Base-by-base conservation (phyloP, 129 eudicot species). In the Pittosporum tobira region DNA sequence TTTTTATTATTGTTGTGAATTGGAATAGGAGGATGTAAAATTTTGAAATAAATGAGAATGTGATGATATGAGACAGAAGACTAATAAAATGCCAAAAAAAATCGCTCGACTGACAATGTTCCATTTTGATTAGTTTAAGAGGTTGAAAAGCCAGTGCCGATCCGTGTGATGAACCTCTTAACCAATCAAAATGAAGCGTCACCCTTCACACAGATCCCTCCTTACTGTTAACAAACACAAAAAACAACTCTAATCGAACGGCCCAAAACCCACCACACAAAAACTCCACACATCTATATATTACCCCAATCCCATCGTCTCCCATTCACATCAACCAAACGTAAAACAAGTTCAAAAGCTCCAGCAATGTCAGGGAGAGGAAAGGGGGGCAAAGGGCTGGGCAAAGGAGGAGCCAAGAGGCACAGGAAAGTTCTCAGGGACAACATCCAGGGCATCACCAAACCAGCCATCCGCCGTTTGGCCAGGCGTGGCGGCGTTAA, bases 401-500 rank as follows among this genome's bases (percentile, higher is more conserved):
- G 71, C 0, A 72, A 72, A 49, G 77, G 77, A 11, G 77, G 71
- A 29, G 76, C 76, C 2, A 71, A 71, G 51, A 58, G 76, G 1
- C 76, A 71, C 18, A 36, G 76, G 30, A 71, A 71, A 27, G 76
- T 71, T 20, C 76, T 71, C 31, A 58, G 76, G 9, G 76, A 71
- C n/a, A 71, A 71, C 48, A 71, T 71, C 26, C 76, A 71, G 61
- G 76, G 75, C 3, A 69, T 69, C 62, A 69, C 74, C 56, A 72
- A 72, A 66, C 77, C 77, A 2, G 77, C 77, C 14, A 65, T 72
- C 63, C 67, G 77, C 15, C 77, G 77, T 29, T 54, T 73, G 24
- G 73, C 78, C 2, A 43, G 78, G 6, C 73, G 78, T 51, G 78
- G 78, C 31, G 78, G 78, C 14, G 78, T 66, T 5, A 66, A 73